A percentile compares a stretch with the other conserved stretches of the same genome.
These are phyloP conservation scores for Chiua virens DNA, from an alignment of 768 basidiomycete genomes.

Conservation along the genomic window DNA sequence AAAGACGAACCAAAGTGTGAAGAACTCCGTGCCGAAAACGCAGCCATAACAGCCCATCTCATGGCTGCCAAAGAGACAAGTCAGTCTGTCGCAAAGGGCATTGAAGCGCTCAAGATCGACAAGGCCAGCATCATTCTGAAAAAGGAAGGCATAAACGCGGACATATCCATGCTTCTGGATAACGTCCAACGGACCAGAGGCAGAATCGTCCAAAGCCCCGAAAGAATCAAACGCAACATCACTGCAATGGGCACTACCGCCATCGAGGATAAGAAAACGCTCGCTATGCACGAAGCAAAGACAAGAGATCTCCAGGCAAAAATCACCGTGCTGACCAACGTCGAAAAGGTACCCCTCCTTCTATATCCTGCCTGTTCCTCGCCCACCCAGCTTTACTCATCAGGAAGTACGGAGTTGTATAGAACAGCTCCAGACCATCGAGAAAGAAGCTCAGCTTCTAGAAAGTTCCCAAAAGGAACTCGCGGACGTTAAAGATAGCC, in stretches of 20 bases:
- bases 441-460: constrained; percentile 64
- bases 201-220: constrained; percentile 89
- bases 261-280: constrained; percentile 66
- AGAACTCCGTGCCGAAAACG: constrained; percentile 59
- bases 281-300: constrained; percentile 68
- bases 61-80: constrained; percentile 70
- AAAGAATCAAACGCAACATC: constrained; percentile 83
- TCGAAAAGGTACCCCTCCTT: constrained; percentile 67
- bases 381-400: neutral
- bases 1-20: constrained; percentile 71
- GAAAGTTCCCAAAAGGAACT: constrained; percentile 67
- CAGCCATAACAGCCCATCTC: constrained; percentile 59
- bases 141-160: constrained; percentile 66
- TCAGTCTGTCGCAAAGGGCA: constrained; percentile 55
- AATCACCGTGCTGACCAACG: constrained; percentile 63
- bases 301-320: constrained; percentile 76
- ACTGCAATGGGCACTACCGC: constrained; percentile 67
- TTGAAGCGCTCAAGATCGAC: constrained; percentile 71
- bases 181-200: constrained; percentile 61
- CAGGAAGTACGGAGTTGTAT: constrained; percentile 72
- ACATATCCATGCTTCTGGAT: constrained; percentile 59
- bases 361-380: neutral
- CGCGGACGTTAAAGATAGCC: constrained; percentile 62
- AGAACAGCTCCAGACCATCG: constrained; percentile 75
- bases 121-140: constrained; percentile 62